phyloP scores from a whole-genome alignment of 352 stramenopile genomes.

The Pythium vanterpoolii region DNA sequence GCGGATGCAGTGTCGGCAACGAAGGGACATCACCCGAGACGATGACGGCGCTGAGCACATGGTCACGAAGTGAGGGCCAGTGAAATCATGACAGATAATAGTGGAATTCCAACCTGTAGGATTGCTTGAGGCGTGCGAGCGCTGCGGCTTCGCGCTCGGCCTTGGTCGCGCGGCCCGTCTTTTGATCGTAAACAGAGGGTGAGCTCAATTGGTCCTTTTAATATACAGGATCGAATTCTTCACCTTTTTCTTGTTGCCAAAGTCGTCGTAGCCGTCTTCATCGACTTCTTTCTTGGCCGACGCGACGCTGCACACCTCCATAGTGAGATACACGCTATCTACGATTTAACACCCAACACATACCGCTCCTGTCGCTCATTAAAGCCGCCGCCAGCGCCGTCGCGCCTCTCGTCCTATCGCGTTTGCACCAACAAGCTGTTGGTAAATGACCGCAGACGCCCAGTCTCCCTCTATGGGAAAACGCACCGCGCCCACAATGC shows the following conservation, averaged over 20 bases:
- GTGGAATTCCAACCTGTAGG: slow-evolving; percentile 49
- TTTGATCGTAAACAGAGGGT: slow-evolving; percentile 5
- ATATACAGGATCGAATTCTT: too few relatives aligned
- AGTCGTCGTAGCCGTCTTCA: slow-evolving; percentile 87
- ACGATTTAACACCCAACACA: too few relatives aligned
- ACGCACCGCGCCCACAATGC: slow-evolving; percentile 54
- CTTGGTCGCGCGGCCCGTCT: slow-evolving; percentile 67
- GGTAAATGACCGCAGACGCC: background rate
- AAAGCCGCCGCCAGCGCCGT: slow-evolving; percentile 76
- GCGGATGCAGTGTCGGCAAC: background rate
- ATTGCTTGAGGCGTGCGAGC: slow-evolving; percentile 73
- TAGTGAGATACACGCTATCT: too few relatives aligned
- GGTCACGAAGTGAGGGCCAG: background rate
- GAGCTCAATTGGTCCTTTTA: too few relatives aligned
- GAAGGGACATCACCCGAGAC: slow-evolving; percentile 4
- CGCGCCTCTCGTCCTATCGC: slow-evolving; percentile 69
- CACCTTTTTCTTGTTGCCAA: slow-evolving; percentile 82
- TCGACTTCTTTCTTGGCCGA: slow-evolving; percentile 75
- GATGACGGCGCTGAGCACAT: slow-evolving; percentile 14
- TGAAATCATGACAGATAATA: background rate
- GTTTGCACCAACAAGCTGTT: background rate
- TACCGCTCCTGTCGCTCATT: slow-evolving; percentile 83
- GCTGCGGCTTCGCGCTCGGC: slow-evolving; percentile 78
- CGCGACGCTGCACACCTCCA: slow-evolving; percentile 32
- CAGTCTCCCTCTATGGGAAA: background rate